A percentile compares a stretch with the other conserved stretches of the same genome.
Conservation (phyloP, 352 stramenopile genomes). For the Pythium aphanidermatum region DNA sequence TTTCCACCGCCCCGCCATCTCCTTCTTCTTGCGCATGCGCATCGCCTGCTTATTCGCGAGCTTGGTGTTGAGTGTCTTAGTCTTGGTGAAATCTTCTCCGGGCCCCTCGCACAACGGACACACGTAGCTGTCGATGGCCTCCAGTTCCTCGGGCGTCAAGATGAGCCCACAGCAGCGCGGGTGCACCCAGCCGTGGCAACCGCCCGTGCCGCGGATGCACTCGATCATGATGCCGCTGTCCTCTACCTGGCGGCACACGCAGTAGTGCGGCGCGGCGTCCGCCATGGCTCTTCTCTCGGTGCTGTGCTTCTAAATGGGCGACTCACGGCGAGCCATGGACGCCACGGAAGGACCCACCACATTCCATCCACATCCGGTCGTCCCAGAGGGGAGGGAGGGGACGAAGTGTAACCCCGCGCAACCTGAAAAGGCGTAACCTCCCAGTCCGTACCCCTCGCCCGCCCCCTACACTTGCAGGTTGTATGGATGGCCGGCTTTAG, state of each 20-base stretch:
- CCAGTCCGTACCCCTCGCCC: neutral
- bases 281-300: slow-evolving; percentile 22
- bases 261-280: slow-evolving; percentile 57
- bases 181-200: slow-evolving; percentile 91
- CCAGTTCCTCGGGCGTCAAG: slow-evolving; percentile 80
- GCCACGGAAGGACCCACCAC: neutral
- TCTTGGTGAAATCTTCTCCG: slow-evolving; percentile 52
- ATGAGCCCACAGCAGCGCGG: slow-evolving; percentile 82
- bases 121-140: slow-evolving; percentile 80
- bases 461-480: neutral
- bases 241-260: slow-evolving; percentile 80
- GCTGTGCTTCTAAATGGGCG: slow-evolving; percentile 7
- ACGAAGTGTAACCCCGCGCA: too few species aligned
- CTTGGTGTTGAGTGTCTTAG: slow-evolving; percentile 69
- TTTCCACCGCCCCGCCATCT: slow-evolving; percentile 30
- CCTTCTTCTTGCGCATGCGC: slow-evolving; percentile 33
- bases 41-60: slow-evolving; percentile 63
- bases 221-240: slow-evolving; percentile 90
- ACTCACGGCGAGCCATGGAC: slow-evolving; percentile 18
- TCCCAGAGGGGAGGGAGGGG: neutral
- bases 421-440: slow-evolving; percentile 6
- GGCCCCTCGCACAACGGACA: slow-evolving; percentile 76
- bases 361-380: slow-evolving; percentile 12
- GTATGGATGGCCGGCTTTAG: too few species aligned
- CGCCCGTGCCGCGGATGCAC: slow-evolving; percentile 85